phyloP scores from a whole-genome alignment of 2,329 filamentous ascomycete genomes.

The Claviceps quebecensis region DNA sequence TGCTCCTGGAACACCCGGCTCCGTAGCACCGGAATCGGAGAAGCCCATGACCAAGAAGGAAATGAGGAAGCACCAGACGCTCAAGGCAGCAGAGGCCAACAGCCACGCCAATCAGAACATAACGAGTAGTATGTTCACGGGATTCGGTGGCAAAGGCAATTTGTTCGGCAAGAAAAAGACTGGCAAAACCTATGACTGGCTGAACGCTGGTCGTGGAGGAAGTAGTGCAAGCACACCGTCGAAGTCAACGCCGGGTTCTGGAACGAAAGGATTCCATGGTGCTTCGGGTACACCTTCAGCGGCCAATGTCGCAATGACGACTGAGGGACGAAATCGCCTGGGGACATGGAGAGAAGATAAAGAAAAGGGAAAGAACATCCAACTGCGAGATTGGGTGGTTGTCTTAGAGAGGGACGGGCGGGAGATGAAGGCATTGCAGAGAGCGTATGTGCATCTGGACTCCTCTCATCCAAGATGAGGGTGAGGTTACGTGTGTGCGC shows the following conservation, averaged over 20 bases:
- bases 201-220: conserved; percentile 40
- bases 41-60: conserved; percentile 82
- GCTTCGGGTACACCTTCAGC: conserved; percentile 17
- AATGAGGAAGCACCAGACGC: conserved; percentile 57
- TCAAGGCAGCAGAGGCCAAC: conserved; percentile 63
- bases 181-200: conserved; percentile 61
- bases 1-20: conserved; percentile 46
- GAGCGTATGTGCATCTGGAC: conserved; percentile 40
- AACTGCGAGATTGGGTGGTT: conserved; percentile 68
- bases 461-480: conserved; percentile 28
- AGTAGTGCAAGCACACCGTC: conserved; percentile 40
- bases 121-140: conserved; percentile 60
- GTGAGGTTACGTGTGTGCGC: conserved; percentile 5
- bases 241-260: conserved; percentile 18
- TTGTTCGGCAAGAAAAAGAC: conserved; percentile 46
- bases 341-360: conserved; percentile 70
- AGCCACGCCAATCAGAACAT: conserved; percentile 72
- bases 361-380: conserved; percentile 63
- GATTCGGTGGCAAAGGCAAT: conserved; percentile 47
- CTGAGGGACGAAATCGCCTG: conserved; percentile 46
- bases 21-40: conserved; percentile 46
- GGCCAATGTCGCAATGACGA: conserved; percentile 31
- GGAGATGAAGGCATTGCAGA: conserved; percentile 48
- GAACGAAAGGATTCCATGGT: conserved; percentile 20
- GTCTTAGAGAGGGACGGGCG: conserved; percentile 68